Percentiles rank a stretch among this genome's conserved stretches.
These are phyloP conservation scores for Rhodofomes roseus DNA, from an alignment of 1,284 basidiomycete genomes.

Conservation along the genomic window DNA sequence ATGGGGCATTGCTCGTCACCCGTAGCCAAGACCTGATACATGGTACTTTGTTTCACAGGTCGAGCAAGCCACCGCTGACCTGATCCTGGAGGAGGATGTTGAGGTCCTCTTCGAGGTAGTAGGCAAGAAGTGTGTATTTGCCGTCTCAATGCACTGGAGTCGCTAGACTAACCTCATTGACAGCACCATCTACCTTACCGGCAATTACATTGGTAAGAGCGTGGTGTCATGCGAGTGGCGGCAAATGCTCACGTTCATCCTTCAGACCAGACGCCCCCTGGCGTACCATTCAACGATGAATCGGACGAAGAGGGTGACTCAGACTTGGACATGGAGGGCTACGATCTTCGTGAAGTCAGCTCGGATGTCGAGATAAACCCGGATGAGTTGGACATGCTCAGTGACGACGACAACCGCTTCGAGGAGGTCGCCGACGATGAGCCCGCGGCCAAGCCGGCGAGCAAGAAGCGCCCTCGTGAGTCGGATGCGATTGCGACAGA, in stretches of 20 bases:
- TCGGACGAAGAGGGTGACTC: conserved; percentile 39
- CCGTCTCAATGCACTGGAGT: conserved; percentile 5
- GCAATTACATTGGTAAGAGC: conserved; percentile 80
- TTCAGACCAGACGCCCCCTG: conserved; percentile 49
- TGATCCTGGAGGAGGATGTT: conserved; percentile 74
- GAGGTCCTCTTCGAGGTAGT: conserved; percentile 69
- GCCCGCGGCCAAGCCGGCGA: conserved; percentile 11
- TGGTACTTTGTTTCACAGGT: conserved; percentile 53
- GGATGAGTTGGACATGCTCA: conserved; percentile 48
- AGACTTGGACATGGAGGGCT: conserved; percentile 38
- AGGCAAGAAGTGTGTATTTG: conserved; percentile 74
- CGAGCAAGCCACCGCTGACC: conserved; percentile 76
- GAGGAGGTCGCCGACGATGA: conserved; percentile 44
- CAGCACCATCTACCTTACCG: conserved; percentile 82
- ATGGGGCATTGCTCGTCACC: too few species aligned
- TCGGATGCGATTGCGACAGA: conserved; percentile 45
- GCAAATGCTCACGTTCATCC: too few species aligned
- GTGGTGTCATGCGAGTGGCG: background rate
- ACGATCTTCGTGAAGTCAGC: conserved; percentile 66
- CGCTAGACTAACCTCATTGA: conserved; percentile 1
- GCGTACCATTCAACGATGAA: conserved; percentile 44
- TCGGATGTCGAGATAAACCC: conserved; percentile 72
- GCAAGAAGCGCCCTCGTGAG: conserved; percentile 61
- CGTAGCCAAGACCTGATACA: too few species aligned
- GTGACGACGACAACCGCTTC: conserved; percentile 64